Conservation (phyloP, 768 basidiomycete species). For the Lactarius hengduanensis region DNA sequence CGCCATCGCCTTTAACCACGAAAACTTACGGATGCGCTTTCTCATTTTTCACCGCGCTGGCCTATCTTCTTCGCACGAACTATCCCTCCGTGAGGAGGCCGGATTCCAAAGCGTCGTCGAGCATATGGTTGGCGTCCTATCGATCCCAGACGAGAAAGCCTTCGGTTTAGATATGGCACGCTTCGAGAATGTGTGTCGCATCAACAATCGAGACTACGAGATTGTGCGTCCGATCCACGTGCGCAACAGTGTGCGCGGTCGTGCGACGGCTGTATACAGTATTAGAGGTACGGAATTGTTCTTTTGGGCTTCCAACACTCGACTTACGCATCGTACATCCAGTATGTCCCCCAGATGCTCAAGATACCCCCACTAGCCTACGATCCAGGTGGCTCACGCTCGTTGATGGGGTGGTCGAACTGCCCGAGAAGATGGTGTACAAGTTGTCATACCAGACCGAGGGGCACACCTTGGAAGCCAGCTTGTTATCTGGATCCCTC, state of each 20-base stretch:
- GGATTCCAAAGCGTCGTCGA: background rate
- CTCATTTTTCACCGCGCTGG: background rate
- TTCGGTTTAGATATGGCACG: background rate
- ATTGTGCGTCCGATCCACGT: background rate
- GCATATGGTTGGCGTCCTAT: constrained; percentile 1
- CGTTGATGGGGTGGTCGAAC: background rate
- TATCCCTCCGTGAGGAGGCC: background rate
- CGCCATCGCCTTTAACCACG: background rate
- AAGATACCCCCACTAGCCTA: background rate
- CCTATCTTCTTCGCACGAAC: background rate
- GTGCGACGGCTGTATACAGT: background rate
- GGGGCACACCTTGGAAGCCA: background rate
- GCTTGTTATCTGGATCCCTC: background rate
- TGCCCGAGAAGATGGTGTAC: background rate
- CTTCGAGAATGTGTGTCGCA: background rate
- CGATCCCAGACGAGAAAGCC: background rate
- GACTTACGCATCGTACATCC: background rate
- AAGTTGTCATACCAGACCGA: background rate
- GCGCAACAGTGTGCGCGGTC: background rate
- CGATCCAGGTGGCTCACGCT: background rate
- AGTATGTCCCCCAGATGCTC: background rate
- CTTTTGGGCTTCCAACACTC: background rate
- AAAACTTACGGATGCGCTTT: background rate
- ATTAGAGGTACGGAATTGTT: background rate
- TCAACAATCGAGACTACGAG: background rate